These are phyloP conservation scores for Pseudozyma sp. DNA, from an alignment of 1,284 basidiomycete genomes.

Conservation along the genomic window DNA sequence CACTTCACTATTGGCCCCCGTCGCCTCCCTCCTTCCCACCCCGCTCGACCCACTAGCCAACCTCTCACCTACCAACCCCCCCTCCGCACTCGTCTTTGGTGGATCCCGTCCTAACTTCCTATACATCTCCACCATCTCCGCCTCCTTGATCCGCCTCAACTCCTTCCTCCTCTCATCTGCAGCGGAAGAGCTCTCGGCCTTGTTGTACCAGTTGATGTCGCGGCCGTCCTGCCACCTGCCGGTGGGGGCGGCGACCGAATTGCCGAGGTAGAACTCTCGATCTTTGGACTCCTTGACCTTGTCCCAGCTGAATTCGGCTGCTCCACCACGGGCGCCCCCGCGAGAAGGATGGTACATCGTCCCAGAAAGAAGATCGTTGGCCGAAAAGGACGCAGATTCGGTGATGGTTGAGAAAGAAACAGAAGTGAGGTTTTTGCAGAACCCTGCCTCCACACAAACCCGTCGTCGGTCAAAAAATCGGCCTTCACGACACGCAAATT, in stretches of 20 bases:
- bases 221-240: constrained; percentile 66
- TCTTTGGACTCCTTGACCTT: constrained; percentile 62
- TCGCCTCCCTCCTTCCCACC: constrained; percentile 21
- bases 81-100: constrained; percentile 3
- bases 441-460: no score
- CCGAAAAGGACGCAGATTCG: no score
- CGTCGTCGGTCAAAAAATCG: no score
- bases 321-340: constrained; percentile 64
- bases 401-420: no score
- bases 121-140: constrained; percentile 62
- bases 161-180: constrained; percentile 56
- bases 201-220: constrained; percentile 68
- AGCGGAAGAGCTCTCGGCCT: constrained; percentile 30
- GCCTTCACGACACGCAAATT: no score
- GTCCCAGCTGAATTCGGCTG: constrained; percentile 66
- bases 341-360: constrained; percentile 34
- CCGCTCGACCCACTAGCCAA: constrained; percentile 33
- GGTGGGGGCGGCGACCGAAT: constrained; percentile 64
- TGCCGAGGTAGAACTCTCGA: constrained; percentile 67
- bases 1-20: constrained; percentile 47
- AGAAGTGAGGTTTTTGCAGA: no score
- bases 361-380: neutral
- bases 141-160: constrained; percentile 57
- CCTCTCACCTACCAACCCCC: constrained; percentile 28
- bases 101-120: constrained; percentile 44